Base-by-base conservation (phyloP, 352 stramenopile species). In the Nothophytophthora sp. region DNA sequence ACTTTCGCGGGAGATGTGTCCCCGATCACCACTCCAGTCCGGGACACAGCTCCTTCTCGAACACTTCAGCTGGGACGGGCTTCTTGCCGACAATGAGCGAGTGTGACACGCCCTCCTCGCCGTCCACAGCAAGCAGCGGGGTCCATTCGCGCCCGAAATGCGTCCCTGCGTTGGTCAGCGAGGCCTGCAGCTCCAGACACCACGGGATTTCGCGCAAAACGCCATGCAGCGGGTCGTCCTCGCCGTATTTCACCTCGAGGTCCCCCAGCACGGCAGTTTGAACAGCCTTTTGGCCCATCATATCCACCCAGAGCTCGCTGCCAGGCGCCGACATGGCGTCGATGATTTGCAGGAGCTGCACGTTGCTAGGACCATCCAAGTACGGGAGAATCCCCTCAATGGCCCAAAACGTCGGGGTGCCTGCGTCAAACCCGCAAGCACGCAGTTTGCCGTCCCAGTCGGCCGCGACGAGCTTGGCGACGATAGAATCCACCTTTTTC, bases 371-470 rank as follows among this genome's bases (percentile, higher is more conserved):
- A 5, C 57, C 39, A 4, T 54, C 20, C 38, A 81, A 43, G 42
- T 79, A 80, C 8, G 63, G 57, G 2, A 84, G 49, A 27, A 81
- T 23, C 0, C 73, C 69, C 48, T 81, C 73, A 49, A 84, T 63
- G n/a, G 65, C 29, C 73, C 73, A 84, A 27, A 79, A 81, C 30
- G 69, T 77, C 10, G 60, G 51, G 19, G 41, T 11, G 9, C 60
- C 52, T 11, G 52, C 30, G 22, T 79, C 37, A 22, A 81, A 80
- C 8, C 63, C 56, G n/a, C 30, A 20, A 0, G 45, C 51, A 5
- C 65, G 20, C 7, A 80, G 40, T 37, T 74, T 51, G 12, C 30
- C 25, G n/a, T 63, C 32, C 66, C 66, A 80, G 18, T 47, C 47
- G 33, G 71, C 56, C 11, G 72, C 39, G 9, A 56, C 42, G 5